phyloP scores from a whole-genome alignment of 2,329 filamentous ascomycete species.

The Dactylellina sp. region DNA sequence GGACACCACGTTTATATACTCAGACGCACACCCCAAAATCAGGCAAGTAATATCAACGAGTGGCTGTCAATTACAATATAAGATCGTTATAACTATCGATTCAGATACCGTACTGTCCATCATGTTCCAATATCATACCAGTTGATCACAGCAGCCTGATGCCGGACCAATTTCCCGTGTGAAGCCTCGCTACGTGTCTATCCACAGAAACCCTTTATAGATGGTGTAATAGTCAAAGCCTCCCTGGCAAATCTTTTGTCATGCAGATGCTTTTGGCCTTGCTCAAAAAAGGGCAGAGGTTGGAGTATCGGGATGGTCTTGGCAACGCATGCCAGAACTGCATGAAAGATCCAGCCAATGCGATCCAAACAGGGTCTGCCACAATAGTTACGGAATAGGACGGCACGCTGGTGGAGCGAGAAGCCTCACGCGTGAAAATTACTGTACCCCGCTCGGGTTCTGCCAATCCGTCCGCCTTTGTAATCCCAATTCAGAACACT shows the following conservation, averaged over 20 bases:
- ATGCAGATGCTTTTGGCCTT: conserved; percentile 38
- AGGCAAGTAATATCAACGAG: background rate
- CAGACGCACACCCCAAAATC: background rate
- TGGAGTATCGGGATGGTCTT: conserved; percentile 34
- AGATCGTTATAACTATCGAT: too few relatives aligned
- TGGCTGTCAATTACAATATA: background rate
- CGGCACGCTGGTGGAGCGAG: conserved; percentile 28
- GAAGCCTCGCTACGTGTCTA: conserved; percentile 27
- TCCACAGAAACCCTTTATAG: conserved; percentile 2
- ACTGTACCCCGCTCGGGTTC: background rate
- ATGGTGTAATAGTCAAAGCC: conserved; percentile 6
- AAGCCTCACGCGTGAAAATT: background rate
- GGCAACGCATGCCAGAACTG: conserved; percentile 53
- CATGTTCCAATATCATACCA: too few relatives aligned
- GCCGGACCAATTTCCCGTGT: conserved; percentile 1
- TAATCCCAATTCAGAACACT: too few relatives aligned
- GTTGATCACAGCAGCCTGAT: background rate
- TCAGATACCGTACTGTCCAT: too few relatives aligned
- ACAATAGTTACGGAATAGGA: conserved; percentile 27
- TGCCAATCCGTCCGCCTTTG: background rate
- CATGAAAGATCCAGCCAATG: conserved; percentile 27
- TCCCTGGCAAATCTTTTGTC: conserved; percentile 37
- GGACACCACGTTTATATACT: too few relatives aligned
- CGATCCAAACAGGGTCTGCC: conserved; percentile 19
- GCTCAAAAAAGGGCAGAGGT: conserved; percentile 26